These are phyloP conservation scores for Trichosporon ovoides DNA, from an alignment of 1,284 basidiomycete species.

Conservation along the genomic window DNA sequence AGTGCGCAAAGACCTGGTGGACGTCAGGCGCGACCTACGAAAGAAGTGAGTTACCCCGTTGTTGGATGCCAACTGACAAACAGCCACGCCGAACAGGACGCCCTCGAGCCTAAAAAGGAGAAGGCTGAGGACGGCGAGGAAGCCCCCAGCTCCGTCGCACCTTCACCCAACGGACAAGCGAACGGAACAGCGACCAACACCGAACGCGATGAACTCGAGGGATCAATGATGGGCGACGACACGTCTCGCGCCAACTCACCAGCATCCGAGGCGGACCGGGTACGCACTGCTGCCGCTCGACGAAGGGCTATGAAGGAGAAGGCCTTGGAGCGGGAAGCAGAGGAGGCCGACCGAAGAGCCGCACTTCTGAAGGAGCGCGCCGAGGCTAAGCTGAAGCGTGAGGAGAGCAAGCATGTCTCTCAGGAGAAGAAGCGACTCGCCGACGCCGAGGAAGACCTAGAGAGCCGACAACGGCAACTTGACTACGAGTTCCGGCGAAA, in stretches of 20 bases:
- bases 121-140: constrained; percentile 58
- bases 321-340: constrained; percentile 43
- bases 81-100: constrained; percentile 47
- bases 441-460: constrained; percentile 77
- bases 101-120: constrained; percentile 43
- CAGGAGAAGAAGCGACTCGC: constrained; percentile 70
- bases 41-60: constrained; percentile 62
- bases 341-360: constrained; percentile 60
- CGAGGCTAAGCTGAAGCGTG: constrained; percentile 33
- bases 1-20: constrained; percentile 89
- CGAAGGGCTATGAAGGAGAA: constrained; percentile 44
- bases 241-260: constrained; percentile 13
- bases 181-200: constrained; percentile 23
- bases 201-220: constrained; percentile 45
- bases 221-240: constrained; percentile 19
- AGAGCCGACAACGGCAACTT: constrained; percentile 72
- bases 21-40: constrained; percentile 82
- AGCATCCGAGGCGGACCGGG: constrained; percentile 4
- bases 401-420: constrained; percentile 31
- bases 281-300: constrained; percentile 24
- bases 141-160: constrained; percentile 18
- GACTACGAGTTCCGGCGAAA: constrained; percentile 89
- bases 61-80: neutral
- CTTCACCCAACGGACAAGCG: constrained; percentile 28
- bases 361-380: constrained; percentile 51